phyloP scores from a whole-genome alignment of 306 rosid genomes.

The Trifolium pratense region DNA sequence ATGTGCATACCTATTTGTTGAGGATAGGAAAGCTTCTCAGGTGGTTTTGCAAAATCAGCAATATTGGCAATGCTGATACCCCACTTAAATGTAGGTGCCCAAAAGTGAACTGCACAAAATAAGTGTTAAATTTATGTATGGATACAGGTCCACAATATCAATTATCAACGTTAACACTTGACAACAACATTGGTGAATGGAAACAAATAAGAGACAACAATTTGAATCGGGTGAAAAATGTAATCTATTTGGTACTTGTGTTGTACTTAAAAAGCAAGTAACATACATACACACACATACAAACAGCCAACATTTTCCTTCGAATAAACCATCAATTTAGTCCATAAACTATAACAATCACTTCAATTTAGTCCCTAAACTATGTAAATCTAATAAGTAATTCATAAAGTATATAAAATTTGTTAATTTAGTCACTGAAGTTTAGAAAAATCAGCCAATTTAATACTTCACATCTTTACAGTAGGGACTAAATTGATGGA shows the following conservation, averaged over 20 bases:
- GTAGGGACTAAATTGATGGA: too few relatives aligned
- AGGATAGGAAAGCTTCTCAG: conserved; percentile 92
- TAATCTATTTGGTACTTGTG: neutral
- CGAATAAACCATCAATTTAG: too few relatives aligned
- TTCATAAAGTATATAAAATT: too few relatives aligned
- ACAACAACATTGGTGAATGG: conserved; percentile 21
- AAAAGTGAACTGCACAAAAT: conserved; percentile 79
- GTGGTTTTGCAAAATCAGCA: conserved; percentile 91
- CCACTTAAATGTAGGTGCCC: conserved; percentile 99
- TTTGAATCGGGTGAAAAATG: conserved; percentile 19
- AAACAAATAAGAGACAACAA: conserved; percentile 23
- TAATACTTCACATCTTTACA: too few relatives aligned
- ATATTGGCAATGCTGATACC: conserved; percentile 94
- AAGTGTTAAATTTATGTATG: conserved; percentile 31
- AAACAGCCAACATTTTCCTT: too few relatives aligned
- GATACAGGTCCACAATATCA: conserved; percentile 16
- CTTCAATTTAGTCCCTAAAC: too few relatives aligned
- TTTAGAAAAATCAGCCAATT: too few relatives aligned
- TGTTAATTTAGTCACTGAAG: too few relatives aligned
- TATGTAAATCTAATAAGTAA: too few relatives aligned
- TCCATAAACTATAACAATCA: too few relatives aligned
- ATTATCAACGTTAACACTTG: conserved; percentile 10
- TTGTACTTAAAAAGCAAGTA: neutral
- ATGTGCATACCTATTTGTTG: conserved; percentile 77
- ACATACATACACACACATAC: too few relatives aligned